These are phyloP conservation scores for Colletotrichum sp. DNA, from an alignment of 2,329 filamentous ascomycete genomes.

Conservation along the genomic window DNA sequence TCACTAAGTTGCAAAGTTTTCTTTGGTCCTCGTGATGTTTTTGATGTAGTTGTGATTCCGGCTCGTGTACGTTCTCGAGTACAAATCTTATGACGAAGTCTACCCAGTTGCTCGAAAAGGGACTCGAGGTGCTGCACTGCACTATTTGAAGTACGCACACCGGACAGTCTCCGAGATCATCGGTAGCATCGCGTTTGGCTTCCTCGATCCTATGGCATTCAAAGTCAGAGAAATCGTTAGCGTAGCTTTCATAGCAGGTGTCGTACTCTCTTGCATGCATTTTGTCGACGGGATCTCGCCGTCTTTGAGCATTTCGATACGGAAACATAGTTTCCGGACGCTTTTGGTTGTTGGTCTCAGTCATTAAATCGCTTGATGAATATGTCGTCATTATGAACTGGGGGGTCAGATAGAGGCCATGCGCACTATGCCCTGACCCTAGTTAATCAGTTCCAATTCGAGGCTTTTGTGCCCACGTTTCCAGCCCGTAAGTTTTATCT, in stretches of 20 bases:
- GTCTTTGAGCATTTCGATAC: background rate
- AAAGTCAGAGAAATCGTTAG: background rate
- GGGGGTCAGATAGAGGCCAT: background rate
- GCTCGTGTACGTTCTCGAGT: background rate
- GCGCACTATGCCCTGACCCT: background rate
- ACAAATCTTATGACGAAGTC: background rate
- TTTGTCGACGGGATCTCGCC: background rate
- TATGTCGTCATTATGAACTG: background rate
- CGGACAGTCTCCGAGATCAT: background rate
- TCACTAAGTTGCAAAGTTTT: background rate
- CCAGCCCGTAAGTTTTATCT: background rate
- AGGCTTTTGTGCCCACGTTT: background rate
- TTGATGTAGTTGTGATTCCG: background rate
- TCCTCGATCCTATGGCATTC: background rate
- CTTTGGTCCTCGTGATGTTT: background rate
- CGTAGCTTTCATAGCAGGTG: background rate
- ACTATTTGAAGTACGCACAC: background rate
- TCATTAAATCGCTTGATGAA: background rate
- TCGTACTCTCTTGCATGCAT: background rate
- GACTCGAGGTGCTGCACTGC: background rate
- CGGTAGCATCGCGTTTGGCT: background rate
- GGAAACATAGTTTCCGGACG: background rate
- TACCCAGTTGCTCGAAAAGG: background rate
- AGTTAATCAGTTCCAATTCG: background rate
- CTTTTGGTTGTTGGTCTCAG: background rate